Percentiles rank a stretch among this genome's conserved stretches.
These are phyloP conservation scores for Rhynchosporium agropyri DNA, from an alignment of 2,329 filamentous ascomycete species.

Conservation along the genomic window DNA sequence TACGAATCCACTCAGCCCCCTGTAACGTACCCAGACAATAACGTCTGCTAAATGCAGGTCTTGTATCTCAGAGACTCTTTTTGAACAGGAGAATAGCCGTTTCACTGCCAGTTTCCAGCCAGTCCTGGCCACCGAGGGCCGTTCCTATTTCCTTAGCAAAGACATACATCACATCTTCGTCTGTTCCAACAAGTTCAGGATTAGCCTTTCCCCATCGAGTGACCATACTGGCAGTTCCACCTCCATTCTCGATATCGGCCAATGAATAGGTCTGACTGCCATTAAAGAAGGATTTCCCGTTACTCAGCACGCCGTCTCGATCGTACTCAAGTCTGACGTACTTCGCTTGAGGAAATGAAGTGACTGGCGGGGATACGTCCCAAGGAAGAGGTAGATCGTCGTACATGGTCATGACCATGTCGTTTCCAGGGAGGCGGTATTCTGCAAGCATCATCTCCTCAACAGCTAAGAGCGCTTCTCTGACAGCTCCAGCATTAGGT, in stretches of 20 bases:
- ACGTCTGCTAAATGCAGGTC: no score
- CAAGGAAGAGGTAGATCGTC: conserved; percentile 49
- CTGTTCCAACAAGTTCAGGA: conserved; percentile 43
- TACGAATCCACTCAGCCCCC: conserved; percentile 3
- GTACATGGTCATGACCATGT: conserved; percentile 46
- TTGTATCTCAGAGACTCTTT: conserved; percentile 20
- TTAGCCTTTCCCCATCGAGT: conserved; percentile 46
- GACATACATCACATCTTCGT: conserved; percentile 43
- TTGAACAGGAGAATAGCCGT: conserved; percentile 32
- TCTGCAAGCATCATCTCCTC: conserved; percentile 44
- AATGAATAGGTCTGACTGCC: conserved; percentile 24
- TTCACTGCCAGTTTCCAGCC: conserved; percentile 23
- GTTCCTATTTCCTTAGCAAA: conserved; percentile 28
- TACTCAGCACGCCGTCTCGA: conserved; percentile 38
- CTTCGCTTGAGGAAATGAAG: conserved; percentile 40
- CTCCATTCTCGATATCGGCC: conserved; percentile 33
- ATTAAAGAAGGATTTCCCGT: conserved; percentile 40
- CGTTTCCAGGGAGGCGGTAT: conserved; percentile 46
- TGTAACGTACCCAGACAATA: not conserved
- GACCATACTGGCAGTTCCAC: conserved; percentile 45
- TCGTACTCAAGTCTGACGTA: conserved; percentile 46
- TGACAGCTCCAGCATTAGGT: conserved; percentile 45
- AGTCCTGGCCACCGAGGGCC: conserved; percentile 26
- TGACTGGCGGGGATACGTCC: conserved; percentile 40
- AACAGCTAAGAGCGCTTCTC: conserved; percentile 44